Conservation (phyloP, 176 grass and related monocot species). For the Bonia amplexicaulis region DNA sequence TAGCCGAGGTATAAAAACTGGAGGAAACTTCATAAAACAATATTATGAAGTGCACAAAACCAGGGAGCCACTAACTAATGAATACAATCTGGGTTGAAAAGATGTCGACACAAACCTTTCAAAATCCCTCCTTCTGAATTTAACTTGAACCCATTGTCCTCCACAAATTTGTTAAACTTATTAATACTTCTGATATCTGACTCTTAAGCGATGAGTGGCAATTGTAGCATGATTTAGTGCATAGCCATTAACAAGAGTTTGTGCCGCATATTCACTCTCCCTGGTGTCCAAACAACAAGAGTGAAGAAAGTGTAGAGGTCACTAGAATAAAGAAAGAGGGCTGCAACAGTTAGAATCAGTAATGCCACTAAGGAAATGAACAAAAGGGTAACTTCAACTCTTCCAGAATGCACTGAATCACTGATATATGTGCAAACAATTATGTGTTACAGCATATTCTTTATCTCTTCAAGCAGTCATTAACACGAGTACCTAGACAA, state of each 20-base stretch:
- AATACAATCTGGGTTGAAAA: conserved; percentile 8
- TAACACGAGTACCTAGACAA: conserved; percentile 63
- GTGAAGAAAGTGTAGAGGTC: background rate
- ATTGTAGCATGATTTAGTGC: conserved; percentile 90
- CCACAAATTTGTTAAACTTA: conserved; percentile 84
- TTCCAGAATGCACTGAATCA: conserved; percentile 6
- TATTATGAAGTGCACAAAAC: background rate
- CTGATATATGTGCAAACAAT: background rate
- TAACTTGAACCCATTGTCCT: conserved; percentile 81
- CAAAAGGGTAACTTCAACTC: background rate
- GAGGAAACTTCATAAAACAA: background rate
- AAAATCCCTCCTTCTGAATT: conserved; percentile 84
- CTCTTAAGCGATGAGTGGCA: conserved; percentile 58
- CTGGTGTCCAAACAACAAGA: conserved; percentile 37
- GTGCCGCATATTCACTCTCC: conserved; percentile 95
- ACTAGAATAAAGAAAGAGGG: conserved; percentile 10
- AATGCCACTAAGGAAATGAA: conserved; percentile 11
- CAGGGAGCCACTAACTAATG: background rate
- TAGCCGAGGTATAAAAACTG: background rate
- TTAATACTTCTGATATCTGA: conserved; percentile 71
- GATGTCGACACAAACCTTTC: conserved; percentile 61
- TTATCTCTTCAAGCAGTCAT: background rate
- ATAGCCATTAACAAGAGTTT: conserved; percentile 99
- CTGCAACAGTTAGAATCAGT: background rate
- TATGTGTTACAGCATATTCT: background rate